phyloP scores from a whole-genome alignment of 2,329 filamentous ascomycete species.

The Penicillium sp. region DNA sequence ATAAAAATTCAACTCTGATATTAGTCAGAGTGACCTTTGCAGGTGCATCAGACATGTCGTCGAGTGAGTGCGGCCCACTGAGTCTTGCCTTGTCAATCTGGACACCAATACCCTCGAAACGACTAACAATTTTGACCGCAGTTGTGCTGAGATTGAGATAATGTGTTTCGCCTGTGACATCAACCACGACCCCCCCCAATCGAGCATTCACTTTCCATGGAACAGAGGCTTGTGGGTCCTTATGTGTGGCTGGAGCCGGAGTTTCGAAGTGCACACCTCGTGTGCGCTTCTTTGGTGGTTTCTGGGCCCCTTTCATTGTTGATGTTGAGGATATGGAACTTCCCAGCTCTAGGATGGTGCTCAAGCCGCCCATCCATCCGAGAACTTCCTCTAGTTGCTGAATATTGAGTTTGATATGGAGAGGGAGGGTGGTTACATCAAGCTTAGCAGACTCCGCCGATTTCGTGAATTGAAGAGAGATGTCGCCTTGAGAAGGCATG shows the following conservation, averaged over 20 bases:
- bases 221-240: constrained; percentile 19
- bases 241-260: constrained; percentile 35
- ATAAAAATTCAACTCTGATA: constrained; percentile 72
- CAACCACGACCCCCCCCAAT: constrained; percentile 74
- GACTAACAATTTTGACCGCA: constrained; percentile 77
- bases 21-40: constrained; percentile 66
- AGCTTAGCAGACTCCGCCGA: constrained; percentile 45
- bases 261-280: constrained; percentile 63
- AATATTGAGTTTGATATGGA: constrained; percentile 76
- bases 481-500: constrained; percentile 42
- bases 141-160: constrained; percentile 75
- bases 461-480: constrained; percentile 43
- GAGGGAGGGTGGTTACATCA: constrained; percentile 73
- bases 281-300: constrained; percentile 37
- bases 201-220: constrained; percentile 72
- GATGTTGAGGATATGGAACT: constrained; percentile 77
- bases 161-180: constrained; percentile 77
- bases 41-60: constrained; percentile 54
- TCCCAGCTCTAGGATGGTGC: constrained; percentile 85
- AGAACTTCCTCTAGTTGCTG: constrained; percentile 83
- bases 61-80: constrained; percentile 67
- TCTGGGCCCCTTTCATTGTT: constrained; percentile 50
- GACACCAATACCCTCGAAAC: constrained; percentile 71
- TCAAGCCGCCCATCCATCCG: constrained; percentile 86
- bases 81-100: constrained; percentile 76